A percentile compares a stretch with the other conserved stretches of the same genome.
Evolutionary conservation across 2,329 filamentous ascomycete species (phyloP).

Genomic region (Paraphoma sp.): DNA sequence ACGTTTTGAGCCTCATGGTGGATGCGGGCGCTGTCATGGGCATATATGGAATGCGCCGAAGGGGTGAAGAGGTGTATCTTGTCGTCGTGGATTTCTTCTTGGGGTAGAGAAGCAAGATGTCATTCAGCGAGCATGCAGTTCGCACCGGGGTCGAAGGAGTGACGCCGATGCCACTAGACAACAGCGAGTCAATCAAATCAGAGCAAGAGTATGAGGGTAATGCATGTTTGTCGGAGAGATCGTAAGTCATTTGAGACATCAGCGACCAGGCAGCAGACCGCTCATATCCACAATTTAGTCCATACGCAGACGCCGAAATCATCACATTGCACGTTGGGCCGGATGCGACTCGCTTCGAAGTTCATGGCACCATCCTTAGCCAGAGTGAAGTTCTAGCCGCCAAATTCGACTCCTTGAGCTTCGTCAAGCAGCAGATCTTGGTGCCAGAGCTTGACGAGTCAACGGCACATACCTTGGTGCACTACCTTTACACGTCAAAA

Average conservation of each 20-base stretch:
- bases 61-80: neutral
- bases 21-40: neutral
- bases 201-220: neutral
- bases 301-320: slow-evolving; percentile 25
- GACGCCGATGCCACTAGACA: slow-evolving; percentile 7
- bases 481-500: slow-evolving; percentile 31
- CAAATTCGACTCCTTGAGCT: slow-evolving; percentile 14
- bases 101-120: slow-evolving; percentile 14
- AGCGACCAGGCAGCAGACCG: neutral
- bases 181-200: neutral
- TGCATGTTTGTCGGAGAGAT: slow-evolving; percentile 13
- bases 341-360: slow-evolving; percentile 22
- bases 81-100: neutral
- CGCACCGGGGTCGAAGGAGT: neutral
- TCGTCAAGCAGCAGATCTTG: slow-evolving; percentile 20
- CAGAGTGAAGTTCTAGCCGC: slow-evolving; percentile 27
- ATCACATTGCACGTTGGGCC: slow-evolving; percentile 28
- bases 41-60: slow-evolving; percentile 1
- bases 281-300: slow-evolving; percentile 10
- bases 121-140: slow-evolving; percentile 19
- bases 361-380: slow-evolving; percentile 33
- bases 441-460: slow-evolving; percentile 32
- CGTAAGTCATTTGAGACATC: slow-evolving; percentile 9
- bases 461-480: slow-evolving; percentile 31
- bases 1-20: slow-evolving; percentile 26